A percentile compares a stretch with the other conserved stretches of the same genome.
phyloP scores from a whole-genome alignment of 2,329 filamentous ascomycete species.

The Trichoderma endophyticum region DNA sequence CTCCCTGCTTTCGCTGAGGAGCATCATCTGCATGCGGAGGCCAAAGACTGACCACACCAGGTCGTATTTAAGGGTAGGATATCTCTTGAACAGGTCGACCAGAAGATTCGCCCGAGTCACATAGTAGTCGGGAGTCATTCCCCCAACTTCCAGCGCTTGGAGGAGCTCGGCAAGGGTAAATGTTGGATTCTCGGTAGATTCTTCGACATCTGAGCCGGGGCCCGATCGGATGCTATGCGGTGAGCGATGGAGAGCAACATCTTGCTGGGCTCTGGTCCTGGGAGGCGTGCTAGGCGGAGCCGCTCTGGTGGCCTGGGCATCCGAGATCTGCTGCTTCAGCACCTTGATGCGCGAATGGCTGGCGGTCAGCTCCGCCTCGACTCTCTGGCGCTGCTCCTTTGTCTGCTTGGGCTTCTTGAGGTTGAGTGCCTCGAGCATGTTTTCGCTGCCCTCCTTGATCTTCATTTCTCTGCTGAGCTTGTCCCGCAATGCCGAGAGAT shows the following conservation, averaged over 20 bases:
- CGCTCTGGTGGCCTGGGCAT: conserved; percentile 51
- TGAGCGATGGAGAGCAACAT: conserved; percentile 49
- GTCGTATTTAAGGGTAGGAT: conserved; percentile 94
- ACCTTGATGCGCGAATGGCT: conserved; percentile 73
- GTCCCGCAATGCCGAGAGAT: conserved; percentile 73
- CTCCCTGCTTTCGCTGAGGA: conserved; percentile 91
- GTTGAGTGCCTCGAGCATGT: conserved; percentile 92
- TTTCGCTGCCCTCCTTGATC: conserved; percentile 97
- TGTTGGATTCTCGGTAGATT: conserved; percentile 79
- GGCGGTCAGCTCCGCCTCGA: conserved; percentile 85
- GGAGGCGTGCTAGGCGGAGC: conserved; percentile 51
- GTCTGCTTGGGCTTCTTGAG: conserved; percentile 94
- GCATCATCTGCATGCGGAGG: conserved; percentile 88
- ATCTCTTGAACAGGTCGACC: conserved; percentile 92
- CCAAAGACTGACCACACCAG: conserved; percentile 95
- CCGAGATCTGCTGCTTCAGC: conserved; percentile 58
- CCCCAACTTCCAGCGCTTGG: conserved; percentile 82
- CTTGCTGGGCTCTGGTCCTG: conserved; percentile 45
- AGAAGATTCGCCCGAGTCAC: conserved; percentile 87
- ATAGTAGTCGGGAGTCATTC: conserved; percentile 91
- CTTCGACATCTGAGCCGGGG: conserved; percentile 61
- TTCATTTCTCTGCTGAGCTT: conserved; percentile 93
- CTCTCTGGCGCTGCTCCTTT: conserved; percentile 74
- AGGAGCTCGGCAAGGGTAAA: conserved; percentile 87
- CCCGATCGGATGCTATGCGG: conserved; percentile 55